These are phyloP conservation scores for Malus orientalis DNA, from an alignment of 306 rosid species.

Conservation along the genomic window DNA sequence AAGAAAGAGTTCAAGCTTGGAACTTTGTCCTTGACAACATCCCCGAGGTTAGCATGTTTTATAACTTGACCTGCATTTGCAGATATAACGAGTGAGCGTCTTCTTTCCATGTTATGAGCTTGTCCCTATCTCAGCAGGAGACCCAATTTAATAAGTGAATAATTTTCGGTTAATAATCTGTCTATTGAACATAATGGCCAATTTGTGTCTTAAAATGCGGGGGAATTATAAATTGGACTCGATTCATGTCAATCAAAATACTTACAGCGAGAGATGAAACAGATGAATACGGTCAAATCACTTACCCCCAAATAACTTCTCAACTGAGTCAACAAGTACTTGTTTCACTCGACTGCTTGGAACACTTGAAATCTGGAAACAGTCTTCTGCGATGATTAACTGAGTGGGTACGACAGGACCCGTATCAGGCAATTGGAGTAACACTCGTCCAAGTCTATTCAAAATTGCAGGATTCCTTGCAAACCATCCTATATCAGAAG, in stretches of 20 bases:
- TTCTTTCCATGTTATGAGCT: neutral
- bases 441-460: conserved; percentile 51
- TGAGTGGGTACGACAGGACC: conserved; percentile 39
- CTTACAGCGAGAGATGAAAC: neutral
- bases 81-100: conserved; percentile 1
- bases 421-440: conserved; percentile 38
- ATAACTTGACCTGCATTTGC: conserved; percentile 46
- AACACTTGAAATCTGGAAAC: conserved; percentile 62
- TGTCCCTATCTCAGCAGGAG: neutral
- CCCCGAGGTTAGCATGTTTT: conserved; percentile 58
- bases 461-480: conserved; percentile 68
- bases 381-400: conserved; percentile 72
- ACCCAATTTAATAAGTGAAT: neutral
- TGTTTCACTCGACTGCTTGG: conserved; percentile 35
- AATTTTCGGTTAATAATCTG: neutral
- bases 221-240: neutral
- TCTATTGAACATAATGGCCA: neutral
- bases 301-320: conserved; percentile 71
- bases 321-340: conserved; percentile 38
- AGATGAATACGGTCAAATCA: neutral
- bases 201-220: neutral
- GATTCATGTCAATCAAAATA: neutral
- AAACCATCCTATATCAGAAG: conserved; percentile 76
- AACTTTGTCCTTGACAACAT: conserved; percentile 55
- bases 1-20: conserved; percentile 63